Evolutionary conservation across 179 eudicot genomes (phyloP).

Genomic region (Beta macrorhiza): DNA sequence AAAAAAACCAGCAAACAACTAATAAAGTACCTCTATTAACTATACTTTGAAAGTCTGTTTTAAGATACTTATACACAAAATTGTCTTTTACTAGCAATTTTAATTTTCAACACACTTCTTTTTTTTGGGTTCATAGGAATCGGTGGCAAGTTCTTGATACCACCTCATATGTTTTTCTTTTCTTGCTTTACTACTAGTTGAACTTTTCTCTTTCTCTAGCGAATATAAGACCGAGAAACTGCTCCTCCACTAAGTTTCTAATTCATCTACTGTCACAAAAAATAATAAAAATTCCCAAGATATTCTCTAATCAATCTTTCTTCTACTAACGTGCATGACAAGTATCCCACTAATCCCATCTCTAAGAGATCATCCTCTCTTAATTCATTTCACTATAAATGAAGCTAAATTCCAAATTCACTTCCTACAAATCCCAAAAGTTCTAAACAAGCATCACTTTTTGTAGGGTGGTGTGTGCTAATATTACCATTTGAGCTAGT

Average conservation of each 20-base stretch:
- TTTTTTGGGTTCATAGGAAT: background rate
- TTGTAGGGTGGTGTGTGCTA: background rate
- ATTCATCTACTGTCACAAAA: no score
- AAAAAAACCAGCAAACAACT: no score
- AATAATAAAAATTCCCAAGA: background rate
- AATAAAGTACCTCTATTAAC: no score
- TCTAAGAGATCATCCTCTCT: background rate
- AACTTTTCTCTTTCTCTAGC: background rate
- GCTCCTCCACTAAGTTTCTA: constrained; percentile 20
- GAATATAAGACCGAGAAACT: background rate
- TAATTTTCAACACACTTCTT: no score
- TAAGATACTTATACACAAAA: no score
- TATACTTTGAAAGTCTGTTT: no score
- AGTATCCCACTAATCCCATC: background rate
- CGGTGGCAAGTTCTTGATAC: background rate
- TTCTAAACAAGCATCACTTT: background rate
- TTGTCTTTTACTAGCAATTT: no score
- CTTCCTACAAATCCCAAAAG: background rate
- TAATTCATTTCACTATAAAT: constrained; percentile 7
- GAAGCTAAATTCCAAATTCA: background rate
- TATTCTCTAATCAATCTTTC: background rate
- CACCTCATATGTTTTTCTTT: background rate
- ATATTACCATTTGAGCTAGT: no score
- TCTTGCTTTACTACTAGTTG: background rate
- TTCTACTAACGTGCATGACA: constrained; percentile 9